Percentiles rank a stretch among this genome's conserved stretches.
Conservation (phyloP, 2,329 filamentous ascomycete species). For the Neopestalotiopsis sp. region DNA sequence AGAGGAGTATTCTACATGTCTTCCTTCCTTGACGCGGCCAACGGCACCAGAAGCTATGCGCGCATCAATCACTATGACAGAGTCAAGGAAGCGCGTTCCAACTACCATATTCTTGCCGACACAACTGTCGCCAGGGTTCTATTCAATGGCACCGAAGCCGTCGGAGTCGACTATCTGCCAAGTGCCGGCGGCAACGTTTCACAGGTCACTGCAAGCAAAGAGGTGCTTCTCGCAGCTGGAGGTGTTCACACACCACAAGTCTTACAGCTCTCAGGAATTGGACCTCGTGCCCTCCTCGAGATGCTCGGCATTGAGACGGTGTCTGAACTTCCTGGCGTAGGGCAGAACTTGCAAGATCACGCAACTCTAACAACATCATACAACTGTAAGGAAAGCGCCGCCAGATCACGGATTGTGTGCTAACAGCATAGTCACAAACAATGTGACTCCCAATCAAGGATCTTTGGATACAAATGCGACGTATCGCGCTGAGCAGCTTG, state of each 20-base stretch:
- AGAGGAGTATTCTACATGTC: constrained; percentile 35
- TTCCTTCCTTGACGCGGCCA: constrained; percentile 35
- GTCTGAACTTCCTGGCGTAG: constrained; percentile 52
- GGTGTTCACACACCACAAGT: constrained; percentile 47
- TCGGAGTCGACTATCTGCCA: constrained; percentile 63
- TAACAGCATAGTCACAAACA: constrained; percentile 26
- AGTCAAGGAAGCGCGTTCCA: constrained; percentile 48
- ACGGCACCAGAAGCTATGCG: constrained; percentile 34
- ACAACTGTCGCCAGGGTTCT: constrained; percentile 60
- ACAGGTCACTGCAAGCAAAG: constrained; percentile 52
- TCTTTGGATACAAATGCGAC: constrained; percentile 37
- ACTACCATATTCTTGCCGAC: constrained; percentile 64
- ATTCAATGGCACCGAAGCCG: constrained; percentile 57
- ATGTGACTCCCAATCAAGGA: constrained; percentile 32
- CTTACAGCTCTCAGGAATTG: constrained; percentile 55
- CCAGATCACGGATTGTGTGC: neutral
- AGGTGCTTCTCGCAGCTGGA: constrained; percentile 48
- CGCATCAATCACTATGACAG: constrained; percentile 34
- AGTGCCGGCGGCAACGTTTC: constrained; percentile 29
- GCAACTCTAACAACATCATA: constrained; percentile 31
- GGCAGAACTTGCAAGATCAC: constrained; percentile 51
- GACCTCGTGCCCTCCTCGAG: constrained; percentile 40
- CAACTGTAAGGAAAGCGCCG: constrained; percentile 20
- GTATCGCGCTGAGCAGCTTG: constrained; percentile 37
- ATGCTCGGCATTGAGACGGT: constrained; percentile 44